Conservation (phyloP, 768 basidiomycete species). For the Neoboletus magnificus region DNA sequence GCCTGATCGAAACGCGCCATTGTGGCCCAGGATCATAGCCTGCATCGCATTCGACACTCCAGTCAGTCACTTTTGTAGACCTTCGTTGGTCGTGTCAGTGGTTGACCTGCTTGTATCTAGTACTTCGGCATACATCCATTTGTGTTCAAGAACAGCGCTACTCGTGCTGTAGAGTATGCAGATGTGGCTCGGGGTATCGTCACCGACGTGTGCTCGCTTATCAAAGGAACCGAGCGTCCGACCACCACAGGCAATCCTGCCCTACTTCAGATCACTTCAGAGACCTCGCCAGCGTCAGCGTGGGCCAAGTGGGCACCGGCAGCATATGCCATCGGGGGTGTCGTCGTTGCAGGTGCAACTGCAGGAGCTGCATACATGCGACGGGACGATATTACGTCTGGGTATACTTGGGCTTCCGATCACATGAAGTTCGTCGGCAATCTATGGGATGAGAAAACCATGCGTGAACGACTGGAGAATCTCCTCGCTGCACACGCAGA, state of each 20-base stretch:
- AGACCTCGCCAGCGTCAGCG: constrained; percentile 24
- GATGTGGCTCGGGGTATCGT: constrained; percentile 62
- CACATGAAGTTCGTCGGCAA: constrained; percentile 88
- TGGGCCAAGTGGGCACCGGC: constrained; percentile 71
- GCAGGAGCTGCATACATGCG: constrained; percentile 83
- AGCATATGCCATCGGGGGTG: constrained; percentile 69
- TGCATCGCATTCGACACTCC: constrained; percentile 90
- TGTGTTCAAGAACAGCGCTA: constrained; percentile 81
- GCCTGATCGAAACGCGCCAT: constrained; percentile 58
- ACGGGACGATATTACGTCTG: constrained; percentile 66
- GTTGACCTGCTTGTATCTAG: constrained; percentile 37
- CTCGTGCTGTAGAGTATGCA: constrained; percentile 70
- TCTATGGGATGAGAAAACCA: constrained; percentile 72
- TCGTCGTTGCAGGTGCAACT: constrained; percentile 76
- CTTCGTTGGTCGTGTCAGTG: background rate
- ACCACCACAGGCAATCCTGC: constrained; percentile 29
- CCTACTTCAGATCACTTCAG: constrained; percentile 32
- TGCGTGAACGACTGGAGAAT: constrained; percentile 59
- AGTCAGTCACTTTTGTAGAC: constrained; percentile 40
- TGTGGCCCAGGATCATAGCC: constrained; percentile 89
- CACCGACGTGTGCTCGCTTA: constrained; percentile 55
- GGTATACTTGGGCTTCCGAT: constrained; percentile 75
- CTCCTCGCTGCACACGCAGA: constrained; percentile 59
- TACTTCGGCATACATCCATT: constrained; percentile 84
- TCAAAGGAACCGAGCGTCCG: constrained; percentile 43